These are phyloP conservation scores for Cladosporium sp. DNA, from an alignment of 2,329 filamentous ascomycete species.

Conservation along the genomic window DNA sequence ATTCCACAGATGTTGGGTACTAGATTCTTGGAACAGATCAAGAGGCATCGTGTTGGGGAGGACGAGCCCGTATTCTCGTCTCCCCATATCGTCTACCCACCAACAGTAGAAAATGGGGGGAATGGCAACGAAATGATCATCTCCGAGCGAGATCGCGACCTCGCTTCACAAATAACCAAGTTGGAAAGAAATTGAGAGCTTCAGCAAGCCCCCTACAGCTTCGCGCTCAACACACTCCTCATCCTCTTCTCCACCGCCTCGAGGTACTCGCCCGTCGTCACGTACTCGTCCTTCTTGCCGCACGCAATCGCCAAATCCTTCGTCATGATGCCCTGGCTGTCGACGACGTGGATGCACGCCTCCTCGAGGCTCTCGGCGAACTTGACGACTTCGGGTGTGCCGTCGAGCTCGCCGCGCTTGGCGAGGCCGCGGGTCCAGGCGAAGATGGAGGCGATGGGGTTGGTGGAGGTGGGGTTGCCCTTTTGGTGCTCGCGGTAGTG, in stretches of 20 bases:
- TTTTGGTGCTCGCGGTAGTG: constrained; percentile 99
- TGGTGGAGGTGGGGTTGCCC: constrained; percentile 93
- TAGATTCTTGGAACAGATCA: not conserved
- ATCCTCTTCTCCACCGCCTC: constrained; percentile 88
- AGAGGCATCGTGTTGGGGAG: not conserved
- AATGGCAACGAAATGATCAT: not conserved
- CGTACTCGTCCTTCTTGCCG: constrained; percentile 86
- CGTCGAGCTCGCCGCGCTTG: constrained; percentile 90
- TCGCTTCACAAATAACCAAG: not conserved
- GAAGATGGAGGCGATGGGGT: constrained; percentile 98
- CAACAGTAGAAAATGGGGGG: not conserved
- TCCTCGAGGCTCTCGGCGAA: constrained; percentile 91
- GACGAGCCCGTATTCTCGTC: not conserved
- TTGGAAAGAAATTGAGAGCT: not conserved
- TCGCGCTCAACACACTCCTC: constrained; percentile 75
- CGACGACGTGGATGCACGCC: constrained; percentile 91
- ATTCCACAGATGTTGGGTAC: not conserved
- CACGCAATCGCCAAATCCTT: constrained; percentile 97
- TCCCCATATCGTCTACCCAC: not conserved
- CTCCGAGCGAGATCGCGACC: not conserved
- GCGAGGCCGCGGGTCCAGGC: constrained; percentile 95
- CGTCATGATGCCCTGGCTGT: constrained; percentile 95
- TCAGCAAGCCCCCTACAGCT: constrained; percentile 54
- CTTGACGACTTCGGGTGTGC: constrained; percentile 84
- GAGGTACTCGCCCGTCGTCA: constrained; percentile 89